Base-by-base conservation (phyloP, 2,329 filamentous ascomycete species). In the Dissoconium aciculare region DNA sequence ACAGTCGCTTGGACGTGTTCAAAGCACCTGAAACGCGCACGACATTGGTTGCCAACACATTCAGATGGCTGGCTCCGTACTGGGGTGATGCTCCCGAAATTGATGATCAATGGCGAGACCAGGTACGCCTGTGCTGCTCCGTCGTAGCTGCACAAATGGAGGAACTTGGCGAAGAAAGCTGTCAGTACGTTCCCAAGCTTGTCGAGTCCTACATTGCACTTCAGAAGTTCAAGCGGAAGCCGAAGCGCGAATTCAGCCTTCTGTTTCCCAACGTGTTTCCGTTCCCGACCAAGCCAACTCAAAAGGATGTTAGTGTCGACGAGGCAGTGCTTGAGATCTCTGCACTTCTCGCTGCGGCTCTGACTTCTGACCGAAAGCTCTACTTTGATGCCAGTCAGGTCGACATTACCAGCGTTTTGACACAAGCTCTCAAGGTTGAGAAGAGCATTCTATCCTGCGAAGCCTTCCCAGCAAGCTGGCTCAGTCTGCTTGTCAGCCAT, bases 81-180 rank as follows among this genome's bases (percentile, higher is more conserved):
- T 98, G 89, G 89, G 87, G 87, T 9, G 71, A 73, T 38, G 71
- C 68, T 0, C 67, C 71, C 3, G 64, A 74, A 15, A 71, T 87
- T 6, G 84, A 74, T 3, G 77, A 85, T 19, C 81, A 92, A 48
- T 95, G 84, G 73, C 78, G 78, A 40, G 83, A 93, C 13, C 89
- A 95, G 57, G 80, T 95, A 11, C 78, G 89, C 11, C 63, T 98
- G 11, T 93, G 87, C 56, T 93, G 84, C 56, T 91, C 87, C 1
- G 79, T 98, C 17, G 66, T 98, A 19, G 82, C 87, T 5, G 84
- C 80, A 38, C 81, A 95, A 51, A 51, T 85, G 34, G 71, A 79
- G 24, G 69, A 81, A 42, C 68, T 92, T 5, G 77, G 78, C 5
- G 67, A 82, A 21, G 78, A 89, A 48, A 78, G 89, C 28, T 82